Conservation (phyloP, 176 grass and related monocot genomes). For the Oropetium thomaeum region DNA sequence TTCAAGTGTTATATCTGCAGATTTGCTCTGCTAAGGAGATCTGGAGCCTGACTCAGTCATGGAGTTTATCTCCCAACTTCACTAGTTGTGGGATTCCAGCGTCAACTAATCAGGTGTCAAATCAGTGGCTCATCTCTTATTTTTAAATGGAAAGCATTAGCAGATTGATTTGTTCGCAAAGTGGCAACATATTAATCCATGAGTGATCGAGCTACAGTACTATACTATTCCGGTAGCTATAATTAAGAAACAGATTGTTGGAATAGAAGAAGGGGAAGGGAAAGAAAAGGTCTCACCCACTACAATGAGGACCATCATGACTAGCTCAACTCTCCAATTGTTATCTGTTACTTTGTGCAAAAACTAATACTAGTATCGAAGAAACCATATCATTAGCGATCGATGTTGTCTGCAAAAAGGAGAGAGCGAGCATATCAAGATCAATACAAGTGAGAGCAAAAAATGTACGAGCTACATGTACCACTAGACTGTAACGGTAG, state of each 20-base stretch:
- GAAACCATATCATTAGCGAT: conserved; percentile 16
- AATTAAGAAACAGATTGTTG: no score
- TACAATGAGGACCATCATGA: conserved; percentile 1
- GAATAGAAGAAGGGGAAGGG: background rate
- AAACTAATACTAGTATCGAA: background rate
- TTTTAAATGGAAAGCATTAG: background rate
- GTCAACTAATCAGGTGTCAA: background rate
- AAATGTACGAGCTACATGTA: no score
- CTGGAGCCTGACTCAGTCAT: background rate
- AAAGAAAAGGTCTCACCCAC: conserved; percentile 15
- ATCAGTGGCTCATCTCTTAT: background rate
- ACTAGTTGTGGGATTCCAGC: background rate
- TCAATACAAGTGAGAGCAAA: background rate
- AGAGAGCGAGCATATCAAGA: background rate
- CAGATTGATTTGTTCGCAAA: conserved; percentile 23
- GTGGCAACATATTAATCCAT: conserved; percentile 1
- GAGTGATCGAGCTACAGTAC: background rate
- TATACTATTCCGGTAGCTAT: no score
- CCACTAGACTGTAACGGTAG: background rate
- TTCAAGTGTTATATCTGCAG: background rate
- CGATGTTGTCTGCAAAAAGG: background rate
- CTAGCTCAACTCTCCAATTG: background rate
- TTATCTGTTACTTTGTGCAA: background rate
- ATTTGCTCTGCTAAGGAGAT: conserved; percentile 34
- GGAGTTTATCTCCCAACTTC: conserved; percentile 6